Evolutionary conservation across 768 basidiomycete species (phyloP).

Genomic region (Panaeolus cyanescens): DNA sequence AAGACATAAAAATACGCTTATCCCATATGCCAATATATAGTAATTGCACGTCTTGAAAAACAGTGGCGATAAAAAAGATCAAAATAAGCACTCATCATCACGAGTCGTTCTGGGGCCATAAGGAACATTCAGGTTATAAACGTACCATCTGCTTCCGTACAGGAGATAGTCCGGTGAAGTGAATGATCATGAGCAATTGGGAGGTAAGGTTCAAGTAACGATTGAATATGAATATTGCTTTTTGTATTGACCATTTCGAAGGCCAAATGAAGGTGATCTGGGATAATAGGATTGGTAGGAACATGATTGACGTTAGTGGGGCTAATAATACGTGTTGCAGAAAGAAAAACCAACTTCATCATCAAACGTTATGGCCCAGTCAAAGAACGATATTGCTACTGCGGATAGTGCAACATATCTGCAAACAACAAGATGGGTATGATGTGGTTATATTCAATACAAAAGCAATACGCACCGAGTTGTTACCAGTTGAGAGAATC

Average conservation of each 20-base stretch:
- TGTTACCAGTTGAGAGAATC: neutral
- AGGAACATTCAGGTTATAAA: neutral
- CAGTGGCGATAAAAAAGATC: neutral
- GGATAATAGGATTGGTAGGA: too few relatives aligned
- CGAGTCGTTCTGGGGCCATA: too few relatives aligned
- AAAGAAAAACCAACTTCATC: slow-evolving; percentile 13
- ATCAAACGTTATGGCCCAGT: slow-evolving; percentile 18
- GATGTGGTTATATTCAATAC: neutral
- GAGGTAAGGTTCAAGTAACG: slow-evolving; percentile 21
- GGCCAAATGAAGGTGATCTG: slow-evolving; percentile 21
- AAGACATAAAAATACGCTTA: slow-evolving; percentile 10
- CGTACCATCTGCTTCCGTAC: neutral
- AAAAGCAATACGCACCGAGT: neutral
- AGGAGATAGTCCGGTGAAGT: slow-evolving; percentile 7
- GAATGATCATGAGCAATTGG: slow-evolving; percentile 10
- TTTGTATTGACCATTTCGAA: slow-evolving; percentile 16
- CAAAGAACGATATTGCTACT: slow-evolving; percentile 12
- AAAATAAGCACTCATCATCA: too few relatives aligned
- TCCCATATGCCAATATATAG: slow-evolving; percentile 14
- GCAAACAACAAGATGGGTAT: neutral
- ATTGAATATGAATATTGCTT: slow-evolving; percentile 20
- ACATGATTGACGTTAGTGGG: neutral
- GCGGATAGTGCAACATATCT: slow-evolving; percentile 14
- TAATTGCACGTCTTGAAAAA: slow-evolving; percentile 9
- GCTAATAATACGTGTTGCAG: neutral